These are phyloP conservation scores for Microsporum ferrugineum DNA, from an alignment of 2,329 filamentous ascomycete species.

Conservation along the genomic window DNA sequence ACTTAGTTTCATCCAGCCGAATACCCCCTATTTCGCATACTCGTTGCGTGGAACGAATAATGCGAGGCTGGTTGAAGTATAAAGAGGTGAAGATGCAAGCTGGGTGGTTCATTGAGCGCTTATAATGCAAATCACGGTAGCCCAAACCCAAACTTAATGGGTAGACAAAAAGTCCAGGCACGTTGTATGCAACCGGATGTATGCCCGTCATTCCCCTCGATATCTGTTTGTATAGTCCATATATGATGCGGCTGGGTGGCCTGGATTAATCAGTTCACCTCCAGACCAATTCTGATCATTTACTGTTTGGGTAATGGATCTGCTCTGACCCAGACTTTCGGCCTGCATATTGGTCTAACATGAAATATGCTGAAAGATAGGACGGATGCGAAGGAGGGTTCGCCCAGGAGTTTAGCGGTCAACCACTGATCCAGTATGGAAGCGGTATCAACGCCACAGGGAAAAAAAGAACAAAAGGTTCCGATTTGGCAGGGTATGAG, in stretches of 20 bases:
- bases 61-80: background rate
- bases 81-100: conserved; percentile 1
- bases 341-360: conserved; percentile 1
- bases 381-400: background rate
- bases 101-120: background rate
- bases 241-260: conserved; percentile 1
- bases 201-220: background rate
- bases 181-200: background rate
- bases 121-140: background rate
- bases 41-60: background rate
- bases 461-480: conserved; percentile 4
- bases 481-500: conserved; percentile 3
- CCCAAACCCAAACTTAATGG: background rate
- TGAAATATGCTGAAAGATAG: conserved; percentile 1
- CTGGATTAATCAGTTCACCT: background rate
- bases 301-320: background rate
- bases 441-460: conserved; percentile 1
- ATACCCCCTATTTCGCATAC: conserved; percentile 2
- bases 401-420: conserved; percentile 3
- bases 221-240: background rate
- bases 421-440: conserved; percentile 2
- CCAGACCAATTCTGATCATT: background rate
- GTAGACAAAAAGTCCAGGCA: background rate
- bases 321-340: background rate
- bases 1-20: conserved; percentile 11